Evolutionary conservation across 306 rosid species (phyloP).

Genomic region (Astragalus membranaceus): DNA sequence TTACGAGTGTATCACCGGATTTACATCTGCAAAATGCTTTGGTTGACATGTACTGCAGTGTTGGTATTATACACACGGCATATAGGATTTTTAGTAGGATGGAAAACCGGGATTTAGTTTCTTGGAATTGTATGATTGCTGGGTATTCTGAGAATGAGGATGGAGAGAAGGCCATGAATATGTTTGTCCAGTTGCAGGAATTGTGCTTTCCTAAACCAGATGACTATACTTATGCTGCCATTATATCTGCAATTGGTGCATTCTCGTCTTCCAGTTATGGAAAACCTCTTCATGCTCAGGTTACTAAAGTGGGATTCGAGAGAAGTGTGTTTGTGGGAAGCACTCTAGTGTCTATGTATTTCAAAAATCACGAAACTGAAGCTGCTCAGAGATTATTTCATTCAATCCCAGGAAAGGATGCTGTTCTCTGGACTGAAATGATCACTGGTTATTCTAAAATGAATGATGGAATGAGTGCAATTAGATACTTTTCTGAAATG

Average conservation of each 20-base stretch:
- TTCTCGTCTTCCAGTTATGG: slow-evolving; percentile 37
- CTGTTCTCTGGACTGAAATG: slow-evolving; percentile 84
- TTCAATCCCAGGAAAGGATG: slow-evolving; percentile 53
- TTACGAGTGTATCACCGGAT: slow-evolving; percentile 41
- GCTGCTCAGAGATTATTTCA: slow-evolving; percentile 46
- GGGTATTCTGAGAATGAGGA: slow-evolving; percentile 62
- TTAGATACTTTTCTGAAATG: slow-evolving; percentile 54
- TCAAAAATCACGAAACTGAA: slow-evolving; percentile 50
- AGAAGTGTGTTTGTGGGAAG: slow-evolving; percentile 60
- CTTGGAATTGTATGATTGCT: slow-evolving; percentile 84
- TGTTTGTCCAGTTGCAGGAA: slow-evolving; percentile 43
- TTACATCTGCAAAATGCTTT: slow-evolving; percentile 62
- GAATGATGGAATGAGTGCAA: slow-evolving; percentile 43
- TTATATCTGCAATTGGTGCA: slow-evolving; percentile 44
- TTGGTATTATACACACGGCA: slow-evolving; percentile 44
- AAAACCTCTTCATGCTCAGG: slow-evolving; percentile 65
- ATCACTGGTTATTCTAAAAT: slow-evolving; percentile 56
- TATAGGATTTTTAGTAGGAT: slow-evolving; percentile 39
- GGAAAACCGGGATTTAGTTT: slow-evolving; percentile 50
- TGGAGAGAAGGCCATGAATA: slow-evolving; percentile 47
- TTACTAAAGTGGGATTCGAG: slow-evolving; percentile 52
- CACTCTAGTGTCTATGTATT: slow-evolving; percentile 67
- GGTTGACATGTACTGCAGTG: slow-evolving; percentile 76
- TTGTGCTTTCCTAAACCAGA: slow-evolving; percentile 45
- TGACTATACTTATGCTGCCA: slow-evolving; percentile 62